A percentile compares a stretch with the other conserved stretches of the same genome.
These are phyloP conservation scores for Prillingera fragicola DNA, from an alignment of 1,284 basidiomycete genomes.

Conservation along the genomic window DNA sequence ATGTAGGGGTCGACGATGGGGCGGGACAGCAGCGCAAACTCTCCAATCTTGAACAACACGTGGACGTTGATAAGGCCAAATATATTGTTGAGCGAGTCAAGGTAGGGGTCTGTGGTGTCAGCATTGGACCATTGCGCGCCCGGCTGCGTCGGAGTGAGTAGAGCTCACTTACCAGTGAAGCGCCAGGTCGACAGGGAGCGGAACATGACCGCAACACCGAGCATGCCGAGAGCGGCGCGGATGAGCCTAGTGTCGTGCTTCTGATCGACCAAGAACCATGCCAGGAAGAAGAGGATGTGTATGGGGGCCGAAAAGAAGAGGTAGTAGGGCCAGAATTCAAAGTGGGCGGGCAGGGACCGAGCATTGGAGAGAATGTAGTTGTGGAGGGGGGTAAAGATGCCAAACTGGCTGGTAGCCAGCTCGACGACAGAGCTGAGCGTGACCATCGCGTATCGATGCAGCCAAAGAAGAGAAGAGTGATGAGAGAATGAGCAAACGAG, in stretches of 20 bases:
- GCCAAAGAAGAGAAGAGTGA: neutral
- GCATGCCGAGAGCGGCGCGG: conserved; percentile 19
- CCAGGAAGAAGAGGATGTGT: conserved; percentile 25
- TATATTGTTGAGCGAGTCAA: conserved; percentile 34
- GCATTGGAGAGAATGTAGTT: conserved; percentile 5
- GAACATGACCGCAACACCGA: conserved; percentile 20
- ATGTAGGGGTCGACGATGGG: conserved; percentile 31
- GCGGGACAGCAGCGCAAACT: conserved; percentile 28
- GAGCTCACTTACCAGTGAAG: conserved; percentile 29
- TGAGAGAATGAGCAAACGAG: too few species aligned
- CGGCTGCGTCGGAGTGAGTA: too few species aligned
- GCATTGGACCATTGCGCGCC: neutral
- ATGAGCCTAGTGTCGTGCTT: conserved; percentile 17
- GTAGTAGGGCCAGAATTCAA: too few species aligned
- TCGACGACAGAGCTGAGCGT: neutral
- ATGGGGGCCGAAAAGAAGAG: too few species aligned
- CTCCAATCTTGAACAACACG: conserved; percentile 29
- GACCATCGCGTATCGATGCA: too few species aligned
- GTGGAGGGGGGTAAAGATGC: neutral
- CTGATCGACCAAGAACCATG: conserved; percentile 25
- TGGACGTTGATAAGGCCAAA: conserved; percentile 29
- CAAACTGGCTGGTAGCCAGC: neutral
- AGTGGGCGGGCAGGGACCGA: neutral
- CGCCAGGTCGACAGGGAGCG: conserved; percentile 22
- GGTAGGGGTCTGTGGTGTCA: conserved; percentile 21